phyloP scores from a whole-genome alignment of 352 stramenopile genomes.

The Saprolegnia diclina region DNA sequence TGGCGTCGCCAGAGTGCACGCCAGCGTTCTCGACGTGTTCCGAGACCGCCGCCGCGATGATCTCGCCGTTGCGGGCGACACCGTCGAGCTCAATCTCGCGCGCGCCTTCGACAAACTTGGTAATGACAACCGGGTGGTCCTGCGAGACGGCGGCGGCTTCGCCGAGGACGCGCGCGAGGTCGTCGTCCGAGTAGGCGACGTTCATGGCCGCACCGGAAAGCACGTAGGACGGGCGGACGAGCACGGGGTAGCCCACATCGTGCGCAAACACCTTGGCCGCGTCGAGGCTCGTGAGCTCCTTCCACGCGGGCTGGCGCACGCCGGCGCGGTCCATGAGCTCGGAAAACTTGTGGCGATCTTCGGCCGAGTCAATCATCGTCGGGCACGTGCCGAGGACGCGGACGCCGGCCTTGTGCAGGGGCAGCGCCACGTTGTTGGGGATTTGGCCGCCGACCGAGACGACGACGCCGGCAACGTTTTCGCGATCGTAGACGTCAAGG shows the following conservation, averaged over 20 bases:
- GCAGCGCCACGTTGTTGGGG: constrained; percentile 93
- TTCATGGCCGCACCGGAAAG: constrained; percentile 97
- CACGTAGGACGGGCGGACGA: constrained; percentile 97
- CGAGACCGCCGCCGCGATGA: constrained; percentile 87
- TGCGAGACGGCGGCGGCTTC: constrained; percentile 91
- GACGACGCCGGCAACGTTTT: constrained; percentile 83
- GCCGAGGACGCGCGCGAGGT: constrained; percentile 82
- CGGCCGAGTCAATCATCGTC: constrained; percentile 93
- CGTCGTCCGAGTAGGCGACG: constrained; percentile 91
- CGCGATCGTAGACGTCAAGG: constrained; percentile 91
- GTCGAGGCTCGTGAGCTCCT: constrained; percentile 86
- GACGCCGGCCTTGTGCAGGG: constrained; percentile 80
- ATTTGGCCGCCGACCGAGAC: constrained; percentile 96
- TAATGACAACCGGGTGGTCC: constrained; percentile 97
- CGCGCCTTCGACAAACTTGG: constrained; percentile 94
- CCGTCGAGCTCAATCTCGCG: constrained; percentile 92
- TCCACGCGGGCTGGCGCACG: constrained; percentile 70
- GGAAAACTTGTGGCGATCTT: constrained; percentile 93
- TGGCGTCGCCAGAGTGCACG: constrained; percentile 90
- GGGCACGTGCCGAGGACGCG: constrained; percentile 79
- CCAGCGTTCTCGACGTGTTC: constrained; percentile 93
- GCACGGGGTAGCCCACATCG: constrained; percentile 92
- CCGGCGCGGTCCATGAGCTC: constrained; percentile 94
- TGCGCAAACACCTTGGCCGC: constrained; percentile 90
- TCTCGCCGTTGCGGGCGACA: constrained; percentile 79